Evolutionary conservation across 768 basidiomycete species (phyloP), one percentile per base, ranked within the genome.

Genomic region (Mycena albidolilacea): DNA sequence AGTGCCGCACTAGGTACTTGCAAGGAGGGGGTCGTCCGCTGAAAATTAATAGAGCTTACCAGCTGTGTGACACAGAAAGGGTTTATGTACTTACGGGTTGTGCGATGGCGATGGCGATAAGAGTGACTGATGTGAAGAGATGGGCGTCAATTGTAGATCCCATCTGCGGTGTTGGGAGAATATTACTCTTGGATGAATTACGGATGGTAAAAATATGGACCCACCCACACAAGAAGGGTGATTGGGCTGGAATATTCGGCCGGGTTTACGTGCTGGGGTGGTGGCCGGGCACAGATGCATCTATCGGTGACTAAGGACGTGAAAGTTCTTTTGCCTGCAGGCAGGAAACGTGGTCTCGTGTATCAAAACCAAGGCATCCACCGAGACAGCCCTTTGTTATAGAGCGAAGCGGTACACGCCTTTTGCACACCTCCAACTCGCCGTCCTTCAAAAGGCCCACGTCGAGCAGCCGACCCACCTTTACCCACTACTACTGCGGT

Each of bases 301-400:
- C 73, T 64, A 54, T 68, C 48, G 17, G 69, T 70, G 73, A 70
- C 64, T 65, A 69, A 72, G 23, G 11, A 80, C 81, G 81, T 79
- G 80, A 84, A 85, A 85, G 75, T 82, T 80, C 78, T 74, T 78
- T 79, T 88, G 91, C 92, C 91, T 92, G 90, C 90, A 92, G 92
- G 92, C 92, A 90, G 83, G 85, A 86, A 92, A 91, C 92, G 91
- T 93, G 88, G 83, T 84, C 88, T 82, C 81, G 84, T 81, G 82
- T 84, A 90, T 90, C 88, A 87, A 89, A 91, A 86, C 79, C 66
- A 57, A 84, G 84, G 82, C 82, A 84, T 83, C 72, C 71, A 78
- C 78, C 84, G 84, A 82, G 82, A 85, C 86, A 84, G 83, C 81
- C 80, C 79, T 72, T 75, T 73, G 71, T 76, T 76, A 79, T 80